Base-by-base conservation (phyloP, 176 grass and related monocot species). In the Oryza nivara region DNA sequence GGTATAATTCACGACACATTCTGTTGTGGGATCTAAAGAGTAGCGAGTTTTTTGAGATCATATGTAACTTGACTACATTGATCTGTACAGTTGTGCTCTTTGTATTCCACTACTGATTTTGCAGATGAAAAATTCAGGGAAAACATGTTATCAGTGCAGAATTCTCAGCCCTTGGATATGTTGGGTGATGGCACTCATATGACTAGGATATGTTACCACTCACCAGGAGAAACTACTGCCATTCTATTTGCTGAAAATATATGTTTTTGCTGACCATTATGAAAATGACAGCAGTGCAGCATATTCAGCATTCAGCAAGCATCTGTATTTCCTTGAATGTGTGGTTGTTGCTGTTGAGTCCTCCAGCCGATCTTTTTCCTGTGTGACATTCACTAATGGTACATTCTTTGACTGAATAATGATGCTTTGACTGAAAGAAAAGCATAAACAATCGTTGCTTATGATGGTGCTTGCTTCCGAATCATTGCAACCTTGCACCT, bases 21-120 rank as follows among this genome's bases (percentile, higher is more conserved):
- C 83, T 84, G 75, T 71, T 87, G 65, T 45, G 73, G 6, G 4
- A 66, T 28, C 75, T n/a, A 16, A 75, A 43, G 30, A 76, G n/a
- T 91, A 76, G 81, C 76, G 66, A 87, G 80, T 68, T 70, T 80
- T 43, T 48, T 82, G 80, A 67, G 51, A 48, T 63, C 25, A 73
- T 22, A 17, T 69, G 74, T 75, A 80, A 83, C 68, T 80, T 83
- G 58, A 66, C 71, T 49, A 17, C 79, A 43, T 71, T 36, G 81
- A 28, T 76, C 28, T 81, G 89, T 87, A 47, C 85, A 87, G 75
- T 83, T 49, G 9, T 17, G 49, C 43, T 69, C 41, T 75, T 73
- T 82, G 20, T 16, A 48, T 82, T 77, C 67, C 36, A 41, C 52
- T 48, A 54, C 20, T 70, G 32, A 26, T 9, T 81, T 52, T 64